Evolutionary conservation across 139 green algal species (phyloP).

Genomic region (Chlamydomonas urium): DNA sequence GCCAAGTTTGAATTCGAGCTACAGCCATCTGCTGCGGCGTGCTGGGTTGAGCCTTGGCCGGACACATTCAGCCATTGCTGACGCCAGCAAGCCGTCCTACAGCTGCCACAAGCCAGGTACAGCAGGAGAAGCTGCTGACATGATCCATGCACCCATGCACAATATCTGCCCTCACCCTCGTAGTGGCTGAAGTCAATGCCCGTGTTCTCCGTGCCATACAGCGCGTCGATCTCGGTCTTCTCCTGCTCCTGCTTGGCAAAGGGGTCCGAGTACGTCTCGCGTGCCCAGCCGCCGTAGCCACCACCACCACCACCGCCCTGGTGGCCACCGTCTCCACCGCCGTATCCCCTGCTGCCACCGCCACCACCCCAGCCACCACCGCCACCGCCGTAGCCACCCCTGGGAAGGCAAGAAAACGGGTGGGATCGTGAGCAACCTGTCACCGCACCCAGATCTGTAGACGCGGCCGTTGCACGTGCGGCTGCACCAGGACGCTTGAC

Average conservation of each 20-base stretch:
- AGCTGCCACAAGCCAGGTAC: no score
- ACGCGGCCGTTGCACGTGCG: no score
- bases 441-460: no score
- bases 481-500: no score
- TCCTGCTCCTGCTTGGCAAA: slow-evolving; percentile 46
- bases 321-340: slow-evolving; percentile 40
- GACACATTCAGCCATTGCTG: no score
- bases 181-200: slow-evolving; percentile 91
- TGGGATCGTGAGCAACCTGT: no score
- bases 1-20: no score
- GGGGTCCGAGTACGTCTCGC: slow-evolving; percentile 38
- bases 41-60: no score
- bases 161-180: no score
- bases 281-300: slow-evolving; percentile 22
- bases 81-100: no score
- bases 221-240: slow-evolving; percentile 57
- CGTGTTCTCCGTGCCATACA: slow-evolving; percentile 78
- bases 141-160: neutral
- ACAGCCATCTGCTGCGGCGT: no score
- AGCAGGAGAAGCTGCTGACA: neutral
- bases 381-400: slow-evolving; percentile 23
- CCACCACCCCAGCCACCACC: slow-evolving; percentile 33
- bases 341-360: slow-evolving; percentile 29
- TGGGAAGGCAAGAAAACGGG: no score
- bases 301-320: slow-evolving; percentile 16